Evolutionary conservation across 345 rosid species (phyloP).

Genomic region (Bruguiera sexangula): DNA sequence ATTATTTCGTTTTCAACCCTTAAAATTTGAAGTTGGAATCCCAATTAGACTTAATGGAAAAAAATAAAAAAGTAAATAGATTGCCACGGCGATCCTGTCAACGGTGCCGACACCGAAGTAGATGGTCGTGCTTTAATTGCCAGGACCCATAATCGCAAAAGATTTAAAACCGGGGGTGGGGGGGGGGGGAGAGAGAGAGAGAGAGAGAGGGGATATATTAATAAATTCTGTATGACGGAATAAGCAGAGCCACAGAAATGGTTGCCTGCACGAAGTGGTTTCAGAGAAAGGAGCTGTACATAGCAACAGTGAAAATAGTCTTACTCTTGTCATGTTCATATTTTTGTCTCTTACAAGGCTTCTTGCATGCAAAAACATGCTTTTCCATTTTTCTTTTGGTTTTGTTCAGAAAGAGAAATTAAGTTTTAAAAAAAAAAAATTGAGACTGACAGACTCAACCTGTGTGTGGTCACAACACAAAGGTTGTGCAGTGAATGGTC

Average conservation of each 20-base stretch:
- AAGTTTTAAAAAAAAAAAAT: slow-evolving; percentile 1
- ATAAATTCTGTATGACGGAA: neutral
- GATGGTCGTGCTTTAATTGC: neutral
- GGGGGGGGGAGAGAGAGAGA: neutral
- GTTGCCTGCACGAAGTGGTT: neutral
- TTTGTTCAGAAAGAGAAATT: neutral
- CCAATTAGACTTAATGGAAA: too few relatives aligned
- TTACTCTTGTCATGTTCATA: neutral
- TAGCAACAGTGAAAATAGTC: neutral
- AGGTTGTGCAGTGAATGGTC: slow-evolving; percentile 25
- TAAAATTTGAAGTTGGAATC: too few relatives aligned
- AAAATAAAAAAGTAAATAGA: too few relatives aligned
- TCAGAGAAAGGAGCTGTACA: neutral
- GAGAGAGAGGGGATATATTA: neutral
- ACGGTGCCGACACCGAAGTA: too few relatives aligned
- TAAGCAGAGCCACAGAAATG: neutral
- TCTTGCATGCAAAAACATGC: neutral
- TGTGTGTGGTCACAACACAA: slow-evolving; percentile 51
- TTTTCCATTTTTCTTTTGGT: neutral
- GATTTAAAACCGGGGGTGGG: neutral
- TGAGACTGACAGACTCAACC: slow-evolving; percentile 16
- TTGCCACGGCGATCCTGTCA: too few relatives aligned
- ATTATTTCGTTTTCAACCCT: too few relatives aligned
- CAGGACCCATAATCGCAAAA: too few relatives aligned
- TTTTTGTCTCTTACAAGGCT: neutral